These are phyloP conservation scores for Didymella segeticola DNA, from an alignment of 2,329 filamentous ascomycete genomes.

Conservation along the genomic window DNA sequence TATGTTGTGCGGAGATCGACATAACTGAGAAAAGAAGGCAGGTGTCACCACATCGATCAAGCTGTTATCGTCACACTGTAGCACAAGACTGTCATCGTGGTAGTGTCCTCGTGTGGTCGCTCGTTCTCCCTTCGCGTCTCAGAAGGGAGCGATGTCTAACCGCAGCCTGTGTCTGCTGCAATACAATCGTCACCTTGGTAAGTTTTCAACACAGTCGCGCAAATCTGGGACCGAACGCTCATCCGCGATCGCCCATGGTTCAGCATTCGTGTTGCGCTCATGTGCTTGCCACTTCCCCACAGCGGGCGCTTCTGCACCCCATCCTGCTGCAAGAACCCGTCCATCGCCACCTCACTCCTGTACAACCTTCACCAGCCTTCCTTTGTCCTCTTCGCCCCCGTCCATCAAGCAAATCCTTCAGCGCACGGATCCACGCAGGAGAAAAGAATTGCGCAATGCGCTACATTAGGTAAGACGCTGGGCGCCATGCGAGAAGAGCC, in stretches of 20 bases:
- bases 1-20: slow-evolving; percentile 1
- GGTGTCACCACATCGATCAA: slow-evolving; percentile 19
- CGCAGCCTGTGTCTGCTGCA: neutral
- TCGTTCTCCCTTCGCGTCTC: neutral
- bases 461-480: neutral
- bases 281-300: slow-evolving; percentile 2
- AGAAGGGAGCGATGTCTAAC: neutral
- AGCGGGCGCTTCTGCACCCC: slow-evolving; percentile 16
- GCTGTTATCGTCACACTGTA: slow-evolving; percentile 13
- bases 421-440: neutral
- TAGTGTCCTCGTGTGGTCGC: slow-evolving; percentile 3
- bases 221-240: slow-evolving; percentile 4
- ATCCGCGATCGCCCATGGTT: slow-evolving; percentile 9
- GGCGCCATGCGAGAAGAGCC: neutral
- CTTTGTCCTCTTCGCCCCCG: neutral
- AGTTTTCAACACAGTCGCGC: neutral
- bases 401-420: neutral
- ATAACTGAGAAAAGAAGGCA: slow-evolving; percentile 10
- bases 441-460: neutral
- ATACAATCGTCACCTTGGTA: neutral
- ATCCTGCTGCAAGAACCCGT: slow-evolving; percentile 16
- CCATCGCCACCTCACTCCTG: slow-evolving; percentile 5
- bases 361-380: neutral
- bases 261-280: neutral
- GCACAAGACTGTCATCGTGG: slow-evolving; percentile 19